Percentiles rank a stretch among this genome's conserved stretches.
Conservation (phyloP, 1,284 basidiomycete species). For the Malassezia restricta region DNA sequence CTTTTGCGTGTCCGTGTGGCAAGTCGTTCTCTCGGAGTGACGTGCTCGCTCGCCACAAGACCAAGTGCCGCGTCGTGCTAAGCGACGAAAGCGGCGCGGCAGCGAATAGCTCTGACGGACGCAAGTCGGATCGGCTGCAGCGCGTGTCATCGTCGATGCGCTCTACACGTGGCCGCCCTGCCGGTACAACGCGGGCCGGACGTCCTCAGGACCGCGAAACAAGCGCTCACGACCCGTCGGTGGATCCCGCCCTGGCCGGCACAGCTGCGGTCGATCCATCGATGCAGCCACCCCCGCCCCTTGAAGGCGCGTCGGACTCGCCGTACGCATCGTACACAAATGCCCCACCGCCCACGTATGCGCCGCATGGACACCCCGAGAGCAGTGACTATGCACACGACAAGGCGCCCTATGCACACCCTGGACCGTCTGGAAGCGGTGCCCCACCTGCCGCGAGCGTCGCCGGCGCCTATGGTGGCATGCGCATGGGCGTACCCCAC, state of each 20-base stretch:
- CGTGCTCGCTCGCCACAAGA: slow-evolving; percentile 40
- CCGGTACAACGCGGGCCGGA: not conserved
- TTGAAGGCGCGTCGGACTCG: not conserved
- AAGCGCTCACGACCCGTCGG: slow-evolving; percentile 1
- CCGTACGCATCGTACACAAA: not conserved
- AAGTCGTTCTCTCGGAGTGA: slow-evolving; percentile 45
- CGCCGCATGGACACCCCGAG: not conserved
- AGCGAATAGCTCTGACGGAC: slow-evolving; percentile 9
- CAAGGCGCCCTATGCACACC: not conserved
- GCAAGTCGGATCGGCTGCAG: not conserved
- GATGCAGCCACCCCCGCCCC: slow-evolving; percentile 14
- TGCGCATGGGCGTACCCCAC: slow-evolving; percentile 1
- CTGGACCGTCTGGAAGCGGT: not conserved
- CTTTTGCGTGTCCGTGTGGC: slow-evolving; percentile 42
- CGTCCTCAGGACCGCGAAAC: not conserved
- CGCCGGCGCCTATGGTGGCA: not conserved
- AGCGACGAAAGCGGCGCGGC: slow-evolving; percentile 20
- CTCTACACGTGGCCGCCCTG: not conserved
- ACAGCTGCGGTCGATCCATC: slow-evolving; percentile 9
- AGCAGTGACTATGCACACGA: slow-evolving; percentile 1
- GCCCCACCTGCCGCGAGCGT: not conserved
- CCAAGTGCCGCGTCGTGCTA: slow-evolving; percentile 36
- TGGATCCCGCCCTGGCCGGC: slow-evolving; percentile 12
- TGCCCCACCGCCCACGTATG: not conserved
- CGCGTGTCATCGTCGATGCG: not conserved